These are phyloP conservation scores for Wallacemonas sp. DNA, from an alignment of 208 protist species.

Conservation along the genomic window DNA sequence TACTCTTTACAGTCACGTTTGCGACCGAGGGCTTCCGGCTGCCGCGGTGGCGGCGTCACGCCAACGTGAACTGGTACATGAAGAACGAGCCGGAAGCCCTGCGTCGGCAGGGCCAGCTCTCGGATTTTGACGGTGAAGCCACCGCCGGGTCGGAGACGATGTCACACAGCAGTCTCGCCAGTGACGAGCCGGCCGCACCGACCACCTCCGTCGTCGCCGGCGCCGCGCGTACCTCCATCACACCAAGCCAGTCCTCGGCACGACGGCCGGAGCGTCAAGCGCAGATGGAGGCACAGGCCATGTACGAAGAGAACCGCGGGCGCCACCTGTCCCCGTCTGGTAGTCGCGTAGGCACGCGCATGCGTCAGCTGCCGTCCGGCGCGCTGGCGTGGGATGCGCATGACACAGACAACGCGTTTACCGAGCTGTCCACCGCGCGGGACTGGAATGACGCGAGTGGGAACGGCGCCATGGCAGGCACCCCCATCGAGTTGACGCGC, in stretches of 20 bases:
- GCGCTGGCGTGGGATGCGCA: conserved; percentile 6
- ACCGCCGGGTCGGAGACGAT: conserved; percentile 1
- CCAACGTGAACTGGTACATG: conserved; percentile 27
- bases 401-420: conserved; percentile 1
- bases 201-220: no score
- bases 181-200: conserved; percentile 4
- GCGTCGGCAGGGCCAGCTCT: neutral
- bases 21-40: conserved; percentile 46
- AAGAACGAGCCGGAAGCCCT: conserved; percentile 5
- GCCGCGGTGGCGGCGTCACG: conserved; percentile 54
- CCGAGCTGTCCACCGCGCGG: neutral
- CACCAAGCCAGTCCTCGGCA: neutral
- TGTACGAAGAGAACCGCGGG: neutral
- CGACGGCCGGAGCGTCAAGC: neutral
- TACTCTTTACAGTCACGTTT: conserved; percentile 51
- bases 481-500: neutral
- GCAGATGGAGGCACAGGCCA: neutral
- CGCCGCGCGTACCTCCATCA: no score
- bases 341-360: conserved; percentile 3
- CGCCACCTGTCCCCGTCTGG: neutral
- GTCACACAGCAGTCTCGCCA: neutral
- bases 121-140: no score
- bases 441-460: neutral
- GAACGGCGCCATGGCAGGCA: neutral
- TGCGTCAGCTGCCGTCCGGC: conserved; percentile 3